Base-by-base conservation (phyloP, 2,329 filamentous ascomycete species). In the Monilinia aucupariae region DNA sequence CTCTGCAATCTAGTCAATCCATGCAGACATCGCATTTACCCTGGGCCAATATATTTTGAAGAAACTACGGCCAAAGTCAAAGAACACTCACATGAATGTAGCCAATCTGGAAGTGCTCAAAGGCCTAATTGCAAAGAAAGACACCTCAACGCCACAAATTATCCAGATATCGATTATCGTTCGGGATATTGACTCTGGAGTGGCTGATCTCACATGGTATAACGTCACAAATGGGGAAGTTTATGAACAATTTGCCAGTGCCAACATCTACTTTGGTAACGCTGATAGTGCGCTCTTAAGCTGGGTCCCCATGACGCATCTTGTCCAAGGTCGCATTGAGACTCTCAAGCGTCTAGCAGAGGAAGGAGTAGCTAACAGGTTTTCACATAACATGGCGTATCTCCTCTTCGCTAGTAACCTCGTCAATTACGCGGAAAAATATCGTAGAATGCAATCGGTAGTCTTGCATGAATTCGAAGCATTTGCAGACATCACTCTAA, bases 11-110 rank as follows among this genome's bases (percentile, higher is more conserved):
- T 78, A 70, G 37, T 76, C 76, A 0, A 68, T 86, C 20, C 85
- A 85, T 66, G 82, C 80, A 10, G 83, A 86, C 66, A 83, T 85
- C 74, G 82, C 81, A 8, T 76, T 85, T 73, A 84, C 82, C 20
- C 73, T 84, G n/a, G 79, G 79, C 47, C 79, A 81, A 66, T 83
- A 86, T 68, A 76, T 85, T n/a, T 80, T 47, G 30, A 77, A 80
- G 63, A 71, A 74, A 45, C 75, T 75, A 59, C 70, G 75, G 52
- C 74, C 79, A 50, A 73, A 75, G 63, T 71, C 80, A 59, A 9
- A 68, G 69, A 37, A 27, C 63, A 0, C 64, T 72, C 0, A 63
- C 70, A 43, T 73, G 47, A 73, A 79, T 61, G 53, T 80, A 6
- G 58, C 68, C n/a, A 69, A 78, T 55, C 68, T 80, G 56, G 70